These are phyloP conservation scores for Rubia tinctorum DNA, from an alignment of 305 asterid genomes.

Conservation along the genomic window DNA sequence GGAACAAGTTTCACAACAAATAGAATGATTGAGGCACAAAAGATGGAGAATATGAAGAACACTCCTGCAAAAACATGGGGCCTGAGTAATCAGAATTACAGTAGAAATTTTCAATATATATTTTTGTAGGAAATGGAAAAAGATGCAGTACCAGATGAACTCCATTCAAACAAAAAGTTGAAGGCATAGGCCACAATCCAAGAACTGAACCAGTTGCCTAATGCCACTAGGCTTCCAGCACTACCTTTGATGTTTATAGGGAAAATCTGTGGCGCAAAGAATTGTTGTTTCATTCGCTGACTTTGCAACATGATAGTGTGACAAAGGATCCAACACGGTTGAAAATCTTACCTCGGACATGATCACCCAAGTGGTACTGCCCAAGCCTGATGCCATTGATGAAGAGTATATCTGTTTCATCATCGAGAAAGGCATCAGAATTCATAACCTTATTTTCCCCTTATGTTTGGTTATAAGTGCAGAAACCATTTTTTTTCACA, in stretches of 20 bases:
- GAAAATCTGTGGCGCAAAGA: slow-evolving; percentile 53
- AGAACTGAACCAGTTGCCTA: slow-evolving; percentile 80
- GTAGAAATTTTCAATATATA: background rate
- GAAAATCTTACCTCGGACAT: slow-evolving; percentile 76
- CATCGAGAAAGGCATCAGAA: background rate
- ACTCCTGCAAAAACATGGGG: slow-evolving; percentile 24
- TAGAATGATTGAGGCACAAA: slow-evolving; percentile 30
- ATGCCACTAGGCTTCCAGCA: slow-evolving; percentile 83
- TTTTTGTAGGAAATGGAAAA: background rate
- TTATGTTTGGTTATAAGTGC: background rate
- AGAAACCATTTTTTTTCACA: background rate
- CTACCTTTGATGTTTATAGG: slow-evolving; percentile 82
- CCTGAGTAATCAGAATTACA: background rate
- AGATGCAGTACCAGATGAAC: slow-evolving; percentile 56
- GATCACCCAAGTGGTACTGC: slow-evolving; percentile 95
- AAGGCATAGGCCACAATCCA: slow-evolving; percentile 86
- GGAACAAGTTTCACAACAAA: slow-evolving; percentile 37
- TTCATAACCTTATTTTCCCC: background rate
- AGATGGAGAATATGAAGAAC: slow-evolving; percentile 32
- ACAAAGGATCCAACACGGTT: background rate
- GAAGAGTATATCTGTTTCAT: slow-evolving; percentile 64
- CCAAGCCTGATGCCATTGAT: slow-evolving; percentile 87
- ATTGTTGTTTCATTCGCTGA: background rate
- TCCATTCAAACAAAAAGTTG: slow-evolving; percentile 72
- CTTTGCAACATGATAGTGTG: background rate